Percentiles rank a stretch among this genome's conserved stretches.
phyloP scores from a whole-genome alignment of 202 grass and related monocot species.

The Eragrostis tef region DNA sequence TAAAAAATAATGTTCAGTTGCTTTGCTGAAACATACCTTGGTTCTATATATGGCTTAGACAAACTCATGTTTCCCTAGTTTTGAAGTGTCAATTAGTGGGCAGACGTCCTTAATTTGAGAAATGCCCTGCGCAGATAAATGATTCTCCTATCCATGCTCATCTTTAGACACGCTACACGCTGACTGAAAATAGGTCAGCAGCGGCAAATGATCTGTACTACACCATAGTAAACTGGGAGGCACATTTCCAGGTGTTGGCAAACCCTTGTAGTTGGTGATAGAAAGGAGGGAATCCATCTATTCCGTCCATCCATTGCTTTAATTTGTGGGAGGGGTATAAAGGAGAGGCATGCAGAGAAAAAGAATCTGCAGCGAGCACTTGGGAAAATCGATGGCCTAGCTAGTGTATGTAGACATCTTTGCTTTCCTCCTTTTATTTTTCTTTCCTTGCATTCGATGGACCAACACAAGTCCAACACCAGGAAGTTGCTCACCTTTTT shows the following conservation, averaged over 20 bases:
- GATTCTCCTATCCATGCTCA: no score
- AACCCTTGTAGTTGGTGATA: constrained; percentile 30
- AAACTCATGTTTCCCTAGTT: no score
- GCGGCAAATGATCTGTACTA: background rate
- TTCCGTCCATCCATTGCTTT: constrained; percentile 36
- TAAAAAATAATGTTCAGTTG: background rate
- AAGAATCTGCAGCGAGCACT: constrained; percentile 41
- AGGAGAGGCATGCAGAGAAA: constrained; percentile 40
- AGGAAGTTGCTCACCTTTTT: constrained; percentile 30
- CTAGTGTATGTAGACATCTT: constrained; percentile 22
- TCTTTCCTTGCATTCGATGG: constrained; percentile 29
- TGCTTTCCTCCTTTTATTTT: no score
- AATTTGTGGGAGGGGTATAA: constrained; percentile 46
- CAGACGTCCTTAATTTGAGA: background rate
- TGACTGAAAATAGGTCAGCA: no score
- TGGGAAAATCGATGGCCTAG: constrained; percentile 3
- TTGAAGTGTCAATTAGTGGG: background rate
- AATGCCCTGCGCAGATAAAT: background rate
- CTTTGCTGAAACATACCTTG: no score
- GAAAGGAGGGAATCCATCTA: constrained; percentile 38
- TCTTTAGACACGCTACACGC: no score
- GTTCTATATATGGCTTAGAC: background rate
- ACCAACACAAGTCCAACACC: constrained; percentile 2
- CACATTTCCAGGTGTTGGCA: constrained; percentile 46
- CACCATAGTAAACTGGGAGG: background rate